Evolutionary conservation across 2,329 filamentous ascomycete species (phyloP).

Genomic region (Fusarium anguioides): DNA sequence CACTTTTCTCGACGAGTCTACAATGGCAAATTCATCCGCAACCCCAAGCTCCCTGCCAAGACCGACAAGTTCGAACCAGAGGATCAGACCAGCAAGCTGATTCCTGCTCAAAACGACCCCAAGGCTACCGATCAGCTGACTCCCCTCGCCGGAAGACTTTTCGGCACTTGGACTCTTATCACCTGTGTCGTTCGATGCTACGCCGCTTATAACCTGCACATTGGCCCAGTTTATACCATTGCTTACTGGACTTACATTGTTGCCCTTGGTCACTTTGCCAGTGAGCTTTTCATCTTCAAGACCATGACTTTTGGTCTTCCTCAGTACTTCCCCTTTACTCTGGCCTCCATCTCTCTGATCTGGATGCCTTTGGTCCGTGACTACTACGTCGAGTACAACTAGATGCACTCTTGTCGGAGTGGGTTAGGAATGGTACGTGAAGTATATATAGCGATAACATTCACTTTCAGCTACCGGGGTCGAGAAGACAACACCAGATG

Average conservation of each 20-base stretch:
- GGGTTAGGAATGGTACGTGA: background rate
- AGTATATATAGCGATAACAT: background rate
- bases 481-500: background rate
- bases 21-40: slow-evolving; percentile 70
- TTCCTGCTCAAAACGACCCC: slow-evolving; percentile 57
- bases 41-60: slow-evolving; percentile 57
- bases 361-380: slow-evolving; percentile 77
- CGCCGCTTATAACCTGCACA: slow-evolving; percentile 82
- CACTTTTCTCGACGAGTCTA: slow-evolving; percentile 90
- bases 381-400: slow-evolving; percentile 69
- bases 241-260: slow-evolving; percentile 84
- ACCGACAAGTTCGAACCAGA: slow-evolving; percentile 60
- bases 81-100: slow-evolving; percentile 64
- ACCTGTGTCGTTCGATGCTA: slow-evolving; percentile 82
- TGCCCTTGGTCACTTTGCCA: slow-evolving; percentile 80
- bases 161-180: slow-evolving; percentile 89
- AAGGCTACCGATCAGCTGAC: slow-evolving; percentile 72
- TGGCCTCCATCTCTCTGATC: slow-evolving; percentile 62
- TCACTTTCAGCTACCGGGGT: background rate
- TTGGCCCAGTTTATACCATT: slow-evolving; percentile 80
- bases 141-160: slow-evolving; percentile 80
- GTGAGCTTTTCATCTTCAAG: slow-evolving; percentile 83
- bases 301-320: slow-evolving; percentile 73
- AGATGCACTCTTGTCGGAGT: slow-evolving; percentile 1
- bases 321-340: slow-evolving; percentile 65